Conservation (phyloP, 129 eudicot genomes). For the Tagetes patula region DNA sequence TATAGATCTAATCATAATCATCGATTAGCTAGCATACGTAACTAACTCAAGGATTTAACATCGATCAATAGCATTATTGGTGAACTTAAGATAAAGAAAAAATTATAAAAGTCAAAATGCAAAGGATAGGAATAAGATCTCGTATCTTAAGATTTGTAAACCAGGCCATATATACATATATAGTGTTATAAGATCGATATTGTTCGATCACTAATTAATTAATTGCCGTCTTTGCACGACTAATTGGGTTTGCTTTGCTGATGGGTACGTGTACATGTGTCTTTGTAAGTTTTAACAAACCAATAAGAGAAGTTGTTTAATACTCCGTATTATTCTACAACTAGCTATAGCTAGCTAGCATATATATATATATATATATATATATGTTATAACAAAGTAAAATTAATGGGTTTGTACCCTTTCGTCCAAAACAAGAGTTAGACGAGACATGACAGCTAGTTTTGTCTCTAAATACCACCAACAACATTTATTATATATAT, state of each 20-base stretch:
- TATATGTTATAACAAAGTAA: neutral
- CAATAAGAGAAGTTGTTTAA: conserved; percentile 12
- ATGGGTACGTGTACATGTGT: conserved; percentile 11
- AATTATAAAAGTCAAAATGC: neutral
- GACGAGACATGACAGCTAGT: conserved; percentile 32
- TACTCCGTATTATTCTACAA: too few relatives aligned
- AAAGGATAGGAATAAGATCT: conserved; percentile 28
- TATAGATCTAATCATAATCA: neutral
- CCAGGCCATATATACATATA: neutral
- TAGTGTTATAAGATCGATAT: conserved; percentile 36
- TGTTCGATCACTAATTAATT: conserved; percentile 32
- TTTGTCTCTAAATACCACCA: conserved; percentile 25
- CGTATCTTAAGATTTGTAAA: conserved; percentile 32
- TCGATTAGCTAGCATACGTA: neutral
- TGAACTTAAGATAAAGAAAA: neutral
- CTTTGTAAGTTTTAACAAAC: conserved; percentile 8
- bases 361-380: too few relatives aligned
- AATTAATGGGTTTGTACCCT: conserved; percentile 22
- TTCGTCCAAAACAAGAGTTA: conserved; percentile 35
- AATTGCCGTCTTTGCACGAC: conserved; percentile 52
- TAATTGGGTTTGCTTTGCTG: neutral
- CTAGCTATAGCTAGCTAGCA: too few relatives aligned
- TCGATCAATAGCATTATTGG: neutral
- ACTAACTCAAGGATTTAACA: neutral
- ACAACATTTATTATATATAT: neutral